Base-by-base conservation (phyloP, 352 stramenopile genomes). In the Globisporangium barbulae region DNA sequence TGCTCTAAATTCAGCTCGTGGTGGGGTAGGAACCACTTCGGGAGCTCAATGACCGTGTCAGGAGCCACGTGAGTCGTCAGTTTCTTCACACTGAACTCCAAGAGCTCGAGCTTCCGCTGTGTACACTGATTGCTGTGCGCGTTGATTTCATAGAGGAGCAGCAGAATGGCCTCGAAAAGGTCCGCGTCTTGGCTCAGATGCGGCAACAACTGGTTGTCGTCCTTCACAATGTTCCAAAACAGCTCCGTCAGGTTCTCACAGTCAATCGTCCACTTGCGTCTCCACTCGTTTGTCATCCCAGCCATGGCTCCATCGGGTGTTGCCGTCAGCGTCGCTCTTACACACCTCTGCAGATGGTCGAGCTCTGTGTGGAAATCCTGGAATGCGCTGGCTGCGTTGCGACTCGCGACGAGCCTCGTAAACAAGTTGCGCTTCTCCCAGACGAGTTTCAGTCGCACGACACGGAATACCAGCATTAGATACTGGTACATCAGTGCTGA, bases 141-240 rank as follows among this genome's bases (percentile, higher is more conserved):
- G n/a, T 59, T 59, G 10, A 59, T n/a, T 22, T 59, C 53, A 12
- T 59, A 59, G 4, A 41, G 30, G 17, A 59, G 30, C 33, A 59
- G 12, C 8, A 59, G 9, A 17, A 45, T 47, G 9, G 53, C 53
- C 33, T 59, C 53, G 0, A 35, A 1, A 9, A 48, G 6, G 25
- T 59, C 53, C 1, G 53, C 33, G 33, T 21, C 31, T 30, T 44
- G 17, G 22, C 10, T 30, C 31, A 59, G 31, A 33, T 37, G 12
- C 5, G n/a, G 19, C 6, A 19, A 10, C n/a, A 59, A n/a, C 12
- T 10, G 31, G n/a, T 59, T 33, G 21, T 59, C 53, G 31, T 59
- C 37, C 3, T 21, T 35, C 8, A 22, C 33, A 13, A 59, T 48
- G 10, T 5, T 17, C 53, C 53, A 59, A n/a, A 59, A 59, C 21